Base-by-base conservation (phyloP, 192 early-diverging fungal genomes). In the Backusella westeae region DNA sequence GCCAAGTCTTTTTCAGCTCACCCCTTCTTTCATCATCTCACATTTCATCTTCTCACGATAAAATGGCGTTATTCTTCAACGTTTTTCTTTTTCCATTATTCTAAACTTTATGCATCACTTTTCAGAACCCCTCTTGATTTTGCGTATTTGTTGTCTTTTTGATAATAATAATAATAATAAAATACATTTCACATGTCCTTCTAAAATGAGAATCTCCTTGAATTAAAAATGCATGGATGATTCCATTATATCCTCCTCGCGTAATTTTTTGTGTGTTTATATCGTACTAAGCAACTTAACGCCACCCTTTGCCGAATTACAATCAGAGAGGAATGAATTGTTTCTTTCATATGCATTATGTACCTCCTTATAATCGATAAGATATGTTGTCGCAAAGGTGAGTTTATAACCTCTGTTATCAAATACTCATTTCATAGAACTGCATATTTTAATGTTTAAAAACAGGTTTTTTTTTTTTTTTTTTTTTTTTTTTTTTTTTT, bases 101-200 rank as follows among this genome's bases (percentile, higher is more conserved):
- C 46, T 19, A 44, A 49, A 39, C 46, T 6, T 6, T 6, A 49
- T 49, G 46, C 46, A 49, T 49, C 42, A 49, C 17, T n/a, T 49
- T 49, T 49, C 19, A 49, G 19, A 49, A 49, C 42, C 15, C 3
- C 19, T 7, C 4, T 49, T 4, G 6, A 49, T 19, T n/a, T 49
- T 49, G 19, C 46, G 6, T 49, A 19, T n/a, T n/a, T 49, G 46
- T 49, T 49, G 53, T 59, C 53, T 23, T 59, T 23, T 26, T 29
- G 38, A 21, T 56, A 56, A 56, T 23, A 53, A 23, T 26, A 26
- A 59, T 26, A 59, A 26, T n/a, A n/a, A n/a, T n/a, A n/a, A 26
- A 59, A 59, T 59, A 23, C 53, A 59, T 59, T 53, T 23, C 53
- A 59, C 53, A 59, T 59, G 23, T 59, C 53, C 53, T 59, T 59